A percentile compares a stretch with the other conserved stretches of the same genome.
Conservation (phyloP, 2,329 filamentous ascomycete species). For the Monosporascus ibericus region DNA sequence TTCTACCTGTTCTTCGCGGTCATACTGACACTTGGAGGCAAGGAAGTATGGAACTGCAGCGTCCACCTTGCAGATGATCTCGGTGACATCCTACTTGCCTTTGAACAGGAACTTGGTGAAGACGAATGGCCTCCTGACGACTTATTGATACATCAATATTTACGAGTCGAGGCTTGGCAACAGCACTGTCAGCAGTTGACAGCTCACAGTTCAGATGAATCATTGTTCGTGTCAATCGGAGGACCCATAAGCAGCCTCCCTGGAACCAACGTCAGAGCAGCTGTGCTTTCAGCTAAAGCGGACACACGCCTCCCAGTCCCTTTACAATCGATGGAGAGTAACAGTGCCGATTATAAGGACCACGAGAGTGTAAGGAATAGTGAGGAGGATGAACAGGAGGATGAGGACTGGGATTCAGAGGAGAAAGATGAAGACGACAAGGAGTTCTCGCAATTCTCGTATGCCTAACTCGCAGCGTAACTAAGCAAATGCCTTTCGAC, state of each 20-base stretch:
- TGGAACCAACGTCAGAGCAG: constrained; percentile 1
- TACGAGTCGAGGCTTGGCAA: constrained; percentile 4
- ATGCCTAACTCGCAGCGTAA: too few relatives aligned
- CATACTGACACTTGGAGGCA: constrained; percentile 1
- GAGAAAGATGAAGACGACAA: neutral
- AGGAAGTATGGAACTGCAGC: constrained; percentile 4
- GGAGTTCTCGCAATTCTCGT: neutral
- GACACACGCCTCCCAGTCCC: constrained; percentile 7
- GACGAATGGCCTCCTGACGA: neutral
- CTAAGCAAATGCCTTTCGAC: too few relatives aligned
- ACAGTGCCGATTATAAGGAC: neutral
- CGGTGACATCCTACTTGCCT: neutral
- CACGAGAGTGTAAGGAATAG: neutral
- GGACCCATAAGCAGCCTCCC: neutral
- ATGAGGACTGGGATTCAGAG: neutral
- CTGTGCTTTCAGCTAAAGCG: constrained; percentile 5
- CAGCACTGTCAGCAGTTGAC: neutral
- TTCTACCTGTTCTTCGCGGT: constrained; percentile 9
- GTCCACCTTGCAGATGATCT: constrained; percentile 1
- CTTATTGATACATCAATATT: constrained; percentile 2
- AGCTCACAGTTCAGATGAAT: constrained; percentile 1
- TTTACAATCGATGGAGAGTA: neutral
- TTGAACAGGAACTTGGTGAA: neutral
- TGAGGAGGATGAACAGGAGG: neutral
- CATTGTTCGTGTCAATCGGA: constrained; percentile 6